Conservation (phyloP, 164 flowering plant genomes). For the Umbilicus rupestris region DNA sequence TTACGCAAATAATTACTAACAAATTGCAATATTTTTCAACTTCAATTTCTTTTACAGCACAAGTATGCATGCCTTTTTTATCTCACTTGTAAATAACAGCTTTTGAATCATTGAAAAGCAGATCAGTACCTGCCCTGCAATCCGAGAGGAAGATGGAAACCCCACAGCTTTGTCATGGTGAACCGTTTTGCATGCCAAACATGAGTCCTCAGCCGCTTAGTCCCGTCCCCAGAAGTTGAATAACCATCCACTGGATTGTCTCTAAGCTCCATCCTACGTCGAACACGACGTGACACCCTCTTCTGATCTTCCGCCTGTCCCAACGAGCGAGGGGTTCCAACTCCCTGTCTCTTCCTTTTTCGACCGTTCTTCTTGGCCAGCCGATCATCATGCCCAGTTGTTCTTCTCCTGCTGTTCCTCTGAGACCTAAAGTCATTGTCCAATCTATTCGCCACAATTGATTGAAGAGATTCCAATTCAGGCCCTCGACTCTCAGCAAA, state of each 20-base stretch:
- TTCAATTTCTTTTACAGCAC: no score
- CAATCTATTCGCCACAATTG: conserved; percentile 39
- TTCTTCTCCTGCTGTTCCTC: conserved; percentile 69
- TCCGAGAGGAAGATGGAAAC: conserved; percentile 71
- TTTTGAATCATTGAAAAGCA: neutral
- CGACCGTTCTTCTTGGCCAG: conserved; percentile 19
- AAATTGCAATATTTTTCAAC: no score
- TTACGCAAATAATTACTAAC: neutral
- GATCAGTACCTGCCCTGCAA: conserved; percentile 64
- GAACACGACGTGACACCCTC: conserved; percentile 38
- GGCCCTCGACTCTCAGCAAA: conserved; percentile 61
- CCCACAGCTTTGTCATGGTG: conserved; percentile 72
- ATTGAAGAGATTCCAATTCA: conserved; percentile 60
- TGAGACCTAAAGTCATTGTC: conserved; percentile 42
- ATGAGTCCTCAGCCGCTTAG: conserved; percentile 81
- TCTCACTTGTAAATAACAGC: neutral
- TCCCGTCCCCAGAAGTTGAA: conserved; percentile 61
- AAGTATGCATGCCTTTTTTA: neutral
- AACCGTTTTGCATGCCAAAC: conserved; percentile 94
- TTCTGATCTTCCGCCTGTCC: conserved; percentile 11
- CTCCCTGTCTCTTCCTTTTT: conserved; percentile 27
- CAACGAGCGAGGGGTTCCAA: neutral
- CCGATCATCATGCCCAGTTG: conserved; percentile 47
- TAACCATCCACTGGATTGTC: conserved; percentile 48
- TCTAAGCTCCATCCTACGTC: conserved; percentile 45